Conservation (phyloP, 2,329 filamentous ascomycete genomes). For the Hymenoscyphus occultus region DNA sequence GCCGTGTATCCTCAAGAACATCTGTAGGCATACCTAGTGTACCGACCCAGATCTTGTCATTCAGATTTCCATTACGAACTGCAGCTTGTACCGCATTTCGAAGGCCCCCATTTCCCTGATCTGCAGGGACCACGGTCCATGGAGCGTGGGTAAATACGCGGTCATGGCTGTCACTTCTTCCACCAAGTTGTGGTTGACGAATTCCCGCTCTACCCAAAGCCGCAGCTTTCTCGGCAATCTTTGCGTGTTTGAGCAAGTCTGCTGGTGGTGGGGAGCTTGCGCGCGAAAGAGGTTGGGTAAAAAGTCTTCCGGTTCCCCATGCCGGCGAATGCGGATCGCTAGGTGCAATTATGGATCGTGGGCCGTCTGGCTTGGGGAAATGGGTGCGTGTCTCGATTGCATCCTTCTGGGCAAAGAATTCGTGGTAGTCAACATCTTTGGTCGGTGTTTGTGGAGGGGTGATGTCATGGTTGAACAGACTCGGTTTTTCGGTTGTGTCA, state of each 20-base stretch:
- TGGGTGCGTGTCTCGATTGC: slow-evolving; percentile 50
- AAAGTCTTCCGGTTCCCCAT: slow-evolving; percentile 57
- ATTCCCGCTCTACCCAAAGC: slow-evolving; percentile 57
- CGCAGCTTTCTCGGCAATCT: slow-evolving; percentile 54
- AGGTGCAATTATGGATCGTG: slow-evolving; percentile 56
- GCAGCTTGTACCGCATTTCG: slow-evolving; percentile 84
- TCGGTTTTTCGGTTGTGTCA: slow-evolving; percentile 51
- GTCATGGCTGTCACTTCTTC: slow-evolving; percentile 62
- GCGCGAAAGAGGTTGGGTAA: slow-evolving; percentile 68
- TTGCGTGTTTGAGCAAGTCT: slow-evolving; percentile 68
- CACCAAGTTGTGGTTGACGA: slow-evolving; percentile 50
- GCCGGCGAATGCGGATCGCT: slow-evolving; percentile 72
- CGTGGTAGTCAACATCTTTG: slow-evolving; percentile 40
- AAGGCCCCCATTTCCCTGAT: slow-evolving; percentile 90
- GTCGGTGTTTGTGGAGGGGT: slow-evolving; percentile 37
- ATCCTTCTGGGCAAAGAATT: slow-evolving; percentile 57
- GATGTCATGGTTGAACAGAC: slow-evolving; percentile 35
- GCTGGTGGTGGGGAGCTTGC: slow-evolving; percentile 72
- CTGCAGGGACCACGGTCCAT: slow-evolving; percentile 80
- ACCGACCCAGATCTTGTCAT: slow-evolving; percentile 85
- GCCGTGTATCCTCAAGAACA: slow-evolving; percentile 67
- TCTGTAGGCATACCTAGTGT: slow-evolving; percentile 94
- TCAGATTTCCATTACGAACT: slow-evolving; percentile 62
- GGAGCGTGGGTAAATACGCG: slow-evolving; percentile 71
- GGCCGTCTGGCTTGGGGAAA: slow-evolving; percentile 48